Conservation (phyloP, 2,329 filamentous ascomycete species). For the Aspergillus oerlinghausenensis region DNA sequence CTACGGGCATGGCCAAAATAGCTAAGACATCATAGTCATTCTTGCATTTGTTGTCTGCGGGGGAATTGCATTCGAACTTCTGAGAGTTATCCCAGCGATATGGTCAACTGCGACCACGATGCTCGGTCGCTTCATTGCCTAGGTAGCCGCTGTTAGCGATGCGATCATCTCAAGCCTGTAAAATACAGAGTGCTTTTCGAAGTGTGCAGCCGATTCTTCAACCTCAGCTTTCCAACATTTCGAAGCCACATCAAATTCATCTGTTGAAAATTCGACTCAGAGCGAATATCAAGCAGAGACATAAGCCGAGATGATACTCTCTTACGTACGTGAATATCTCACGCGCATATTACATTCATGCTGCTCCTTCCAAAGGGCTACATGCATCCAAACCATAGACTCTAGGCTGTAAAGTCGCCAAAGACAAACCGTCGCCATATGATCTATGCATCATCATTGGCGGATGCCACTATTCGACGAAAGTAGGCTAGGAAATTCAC, state of each 20-base stretch:
- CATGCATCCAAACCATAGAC: not conserved
- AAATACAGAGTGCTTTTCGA: not conserved
- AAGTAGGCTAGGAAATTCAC: not conserved
- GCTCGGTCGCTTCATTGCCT: constrained; percentile 22
- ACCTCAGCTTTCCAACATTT: not conserved
- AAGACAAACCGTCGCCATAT: not conserved
- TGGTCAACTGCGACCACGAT: constrained; percentile 33
- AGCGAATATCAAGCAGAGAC: not conserved
- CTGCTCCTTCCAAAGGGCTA: not conserved
- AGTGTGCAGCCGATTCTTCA: not conserved
- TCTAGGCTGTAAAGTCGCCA: not conserved
- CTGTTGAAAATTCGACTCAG: not conserved
- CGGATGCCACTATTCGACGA: not conserved
- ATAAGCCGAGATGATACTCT: not conserved
- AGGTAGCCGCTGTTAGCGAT: constrained; percentile 2
- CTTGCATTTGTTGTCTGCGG: constrained; percentile 62
- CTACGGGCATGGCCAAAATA: not conserved
- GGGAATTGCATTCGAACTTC: constrained; percentile 55
- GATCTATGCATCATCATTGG: not conserved
- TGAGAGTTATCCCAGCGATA: constrained; percentile 42
- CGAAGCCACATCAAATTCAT: not conserved
- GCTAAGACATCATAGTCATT: constrained; percentile 43
- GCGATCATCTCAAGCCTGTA: not conserved
- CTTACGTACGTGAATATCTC: not conserved
- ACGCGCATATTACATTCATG: not conserved